phyloP scores from a whole-genome alignment of 2,329 filamentous ascomycete genomes.

The Aureobasidium sp. region DNA sequence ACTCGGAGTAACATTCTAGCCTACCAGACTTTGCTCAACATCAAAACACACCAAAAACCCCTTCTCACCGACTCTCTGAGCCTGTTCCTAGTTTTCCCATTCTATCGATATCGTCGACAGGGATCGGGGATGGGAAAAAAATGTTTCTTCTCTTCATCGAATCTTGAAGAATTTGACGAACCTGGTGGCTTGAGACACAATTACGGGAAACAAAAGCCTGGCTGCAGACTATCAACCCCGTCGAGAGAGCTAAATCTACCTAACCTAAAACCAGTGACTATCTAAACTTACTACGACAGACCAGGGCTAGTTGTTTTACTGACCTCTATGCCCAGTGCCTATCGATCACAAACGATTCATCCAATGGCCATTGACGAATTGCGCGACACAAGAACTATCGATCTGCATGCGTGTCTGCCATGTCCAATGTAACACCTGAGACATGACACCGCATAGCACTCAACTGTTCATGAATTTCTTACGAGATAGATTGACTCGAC shows the following conservation, averaged over 20 bases:
- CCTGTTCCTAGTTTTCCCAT: neutral
- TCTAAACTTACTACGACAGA: neutral
- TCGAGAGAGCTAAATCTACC: constrained; percentile 1
- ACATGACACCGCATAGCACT: constrained; percentile 6
- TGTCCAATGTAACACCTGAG: constrained; percentile 6
- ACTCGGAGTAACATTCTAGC: neutral
- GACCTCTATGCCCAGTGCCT: neutral
- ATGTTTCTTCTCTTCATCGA: neutral
- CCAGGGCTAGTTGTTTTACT: neutral
- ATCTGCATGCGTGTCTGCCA: neutral
- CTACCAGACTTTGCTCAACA: constrained; percentile 4
- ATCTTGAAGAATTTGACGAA: neutral
- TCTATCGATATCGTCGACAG: neutral
- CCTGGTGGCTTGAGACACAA: constrained; percentile 7
- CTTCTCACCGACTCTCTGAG: constrained; percentile 7
- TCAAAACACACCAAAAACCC: constrained; percentile 10
- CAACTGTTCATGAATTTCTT: neutral
- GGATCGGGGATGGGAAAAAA: neutral
- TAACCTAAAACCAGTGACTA: neutral
- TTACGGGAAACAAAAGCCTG: constrained; percentile 11
- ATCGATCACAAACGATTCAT: neutral
- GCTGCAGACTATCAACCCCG: constrained; percentile 3
- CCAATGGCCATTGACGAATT: neutral
- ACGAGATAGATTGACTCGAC: neutral
- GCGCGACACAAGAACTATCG: neutral